A percentile compares a stretch with the other conserved stretches of the same genome.
These are phyloP conservation scores for Debaryomyces sp. DNA, from an alignment of 1,139 yeast genomes.

Conservation along the genomic window DNA sequence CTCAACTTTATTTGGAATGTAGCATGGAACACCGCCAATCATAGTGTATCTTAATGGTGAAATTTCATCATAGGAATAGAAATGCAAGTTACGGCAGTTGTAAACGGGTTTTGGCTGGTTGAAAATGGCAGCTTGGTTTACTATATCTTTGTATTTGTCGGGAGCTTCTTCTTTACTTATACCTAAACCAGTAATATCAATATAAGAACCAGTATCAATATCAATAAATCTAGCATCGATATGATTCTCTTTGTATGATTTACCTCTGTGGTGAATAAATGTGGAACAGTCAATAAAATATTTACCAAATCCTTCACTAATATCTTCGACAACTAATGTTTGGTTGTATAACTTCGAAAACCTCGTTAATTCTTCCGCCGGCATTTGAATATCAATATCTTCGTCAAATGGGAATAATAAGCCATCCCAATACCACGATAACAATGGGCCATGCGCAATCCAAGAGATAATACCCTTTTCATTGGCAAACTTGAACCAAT, in stretches of 20 bases:
- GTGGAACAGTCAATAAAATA: conserved; percentile 38
- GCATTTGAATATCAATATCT: conserved; percentile 40
- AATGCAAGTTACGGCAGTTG: conserved; percentile 36
- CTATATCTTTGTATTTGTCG: conserved; percentile 18
- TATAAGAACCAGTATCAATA: conserved; percentile 42
- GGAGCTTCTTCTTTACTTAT: conserved; percentile 30
- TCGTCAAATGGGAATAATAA: conserved; percentile 35
- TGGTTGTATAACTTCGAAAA: conserved; percentile 31
- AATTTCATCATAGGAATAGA: conserved; percentile 36
- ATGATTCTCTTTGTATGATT: conserved; percentile 32
- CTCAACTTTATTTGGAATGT: conserved; percentile 29
- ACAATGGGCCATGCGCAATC: conserved; percentile 40
- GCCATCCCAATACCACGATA: conserved; percentile 44
- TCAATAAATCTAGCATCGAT: conserved; percentile 46
- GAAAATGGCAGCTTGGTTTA: conserved; percentile 13
- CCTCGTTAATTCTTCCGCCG: conserved; percentile 29
- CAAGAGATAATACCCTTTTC: conserved; percentile 38
- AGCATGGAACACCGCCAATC: conserved; percentile 37
- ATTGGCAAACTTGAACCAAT: conserved; percentile 35
- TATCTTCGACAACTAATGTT: conserved; percentile 33
- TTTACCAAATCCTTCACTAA: conserved; percentile 33
- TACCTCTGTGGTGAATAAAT: conserved; percentile 35
- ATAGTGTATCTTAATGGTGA: conserved; percentile 35
- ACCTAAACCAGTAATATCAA: conserved; percentile 43
- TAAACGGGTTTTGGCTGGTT: conserved; percentile 25